Evolutionary conservation across 2,329 filamentous ascomycete species (phyloP).

Genomic region (Phyllosticta ampelicida): DNA sequence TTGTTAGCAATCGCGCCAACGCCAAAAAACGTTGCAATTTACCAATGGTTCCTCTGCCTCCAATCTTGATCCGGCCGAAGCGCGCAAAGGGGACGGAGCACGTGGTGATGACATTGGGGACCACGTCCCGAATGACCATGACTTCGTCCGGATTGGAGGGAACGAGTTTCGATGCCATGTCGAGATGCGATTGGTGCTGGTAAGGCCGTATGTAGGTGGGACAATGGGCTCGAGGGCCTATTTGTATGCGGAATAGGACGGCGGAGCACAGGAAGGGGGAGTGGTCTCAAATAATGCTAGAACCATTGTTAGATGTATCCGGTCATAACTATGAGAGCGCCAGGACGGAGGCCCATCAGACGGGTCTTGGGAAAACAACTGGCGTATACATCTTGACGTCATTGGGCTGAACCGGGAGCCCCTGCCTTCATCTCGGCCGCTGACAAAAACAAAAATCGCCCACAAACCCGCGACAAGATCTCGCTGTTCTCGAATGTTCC

Average conservation of each 20-base stretch:
- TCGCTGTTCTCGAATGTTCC: background rate
- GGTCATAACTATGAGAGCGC: background rate
- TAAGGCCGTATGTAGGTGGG: background rate
- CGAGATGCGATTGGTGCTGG: slow-evolving; percentile 11
- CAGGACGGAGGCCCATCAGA: background rate
- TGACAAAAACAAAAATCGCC: background rate
- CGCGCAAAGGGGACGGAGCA: slow-evolving; percentile 77
- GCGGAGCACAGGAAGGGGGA: background rate
- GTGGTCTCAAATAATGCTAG: background rate
- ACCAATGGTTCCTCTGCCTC: slow-evolving; percentile 80
- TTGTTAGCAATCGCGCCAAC: slow-evolving; percentile 13
- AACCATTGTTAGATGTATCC: background rate
- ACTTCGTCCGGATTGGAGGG: slow-evolving; percentile 62
- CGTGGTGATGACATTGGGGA: slow-evolving; percentile 60
- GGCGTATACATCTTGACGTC: background rate
- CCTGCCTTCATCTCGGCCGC: background rate
- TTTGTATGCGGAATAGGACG: background rate
- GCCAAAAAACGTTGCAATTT: slow-evolving; percentile 20
- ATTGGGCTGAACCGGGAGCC: background rate
- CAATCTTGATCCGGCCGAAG: slow-evolving; percentile 68
- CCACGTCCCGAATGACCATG: slow-evolving; percentile 83
- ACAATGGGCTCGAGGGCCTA: background rate
- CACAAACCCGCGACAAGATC: background rate
- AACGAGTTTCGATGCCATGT: slow-evolving; percentile 30
- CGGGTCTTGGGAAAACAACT: too few species aligned